phyloP scores from a whole-genome alignment of 179 eudicot genomes.

The Beta macrorhiza region DNA sequence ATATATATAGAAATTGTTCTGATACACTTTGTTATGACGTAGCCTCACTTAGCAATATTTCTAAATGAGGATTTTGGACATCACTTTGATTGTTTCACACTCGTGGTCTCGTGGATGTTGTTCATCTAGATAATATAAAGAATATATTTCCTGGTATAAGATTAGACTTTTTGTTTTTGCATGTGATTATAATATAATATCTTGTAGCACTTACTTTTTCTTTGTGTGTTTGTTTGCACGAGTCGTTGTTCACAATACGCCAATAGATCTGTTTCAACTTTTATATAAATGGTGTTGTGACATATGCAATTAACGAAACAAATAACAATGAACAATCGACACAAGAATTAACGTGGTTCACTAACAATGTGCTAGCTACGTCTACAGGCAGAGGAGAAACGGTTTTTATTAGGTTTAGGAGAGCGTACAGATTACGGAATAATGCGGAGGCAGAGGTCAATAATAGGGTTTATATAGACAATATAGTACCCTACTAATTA shows the following conservation, averaged over 20 bases:
- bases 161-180: not conserved
- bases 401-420: no score
- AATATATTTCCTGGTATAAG: not conserved
- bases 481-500: no score
- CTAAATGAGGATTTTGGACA: not conserved
- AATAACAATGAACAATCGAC: no score
- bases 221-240: not conserved
- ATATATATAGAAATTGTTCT: not conserved
- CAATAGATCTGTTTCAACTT: not conserved
- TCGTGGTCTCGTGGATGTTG: not conserved
- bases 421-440: no score
- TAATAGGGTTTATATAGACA: no score
- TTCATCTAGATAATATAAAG: not conserved
- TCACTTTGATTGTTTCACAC: not conserved
- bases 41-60: not conserved
- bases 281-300: no score
- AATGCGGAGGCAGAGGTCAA: no score
- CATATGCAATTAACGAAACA: no score
- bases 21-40: not conserved
- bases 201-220: not conserved
- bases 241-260: not conserved
- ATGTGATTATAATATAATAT: not conserved
- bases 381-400: no score
- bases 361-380: no score
- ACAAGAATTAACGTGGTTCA: no score